Evolutionary conservation across 73 alveolate genomes (phyloP), one percentile per base, ranked within the genome.

Genomic region (Symbiodinium pilosum): DNA sequence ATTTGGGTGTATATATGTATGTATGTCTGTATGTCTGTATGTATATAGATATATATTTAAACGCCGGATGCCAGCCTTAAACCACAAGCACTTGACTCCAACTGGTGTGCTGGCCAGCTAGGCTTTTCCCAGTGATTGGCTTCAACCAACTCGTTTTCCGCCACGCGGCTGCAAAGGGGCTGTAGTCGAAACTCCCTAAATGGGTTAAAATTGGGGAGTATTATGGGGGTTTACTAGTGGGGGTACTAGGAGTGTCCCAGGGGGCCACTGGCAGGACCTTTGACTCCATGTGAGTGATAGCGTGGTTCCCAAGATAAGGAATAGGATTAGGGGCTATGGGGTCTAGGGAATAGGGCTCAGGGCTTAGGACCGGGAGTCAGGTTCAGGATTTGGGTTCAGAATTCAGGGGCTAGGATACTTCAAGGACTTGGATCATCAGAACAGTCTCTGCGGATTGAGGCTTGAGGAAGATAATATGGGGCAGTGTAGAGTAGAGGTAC

Each of bases 71-170:
- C n/a, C n/a, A n/a, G n/a, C n/a, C n/a, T n/a, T n/a, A n/a, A n/a
- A n/a, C n/a, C n/a, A n/a, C n/a, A n/a, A n/a, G n/a, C n/a, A n/a
- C n/a, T n/a, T n/a, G n/a, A n/a, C n/a, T n/a, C n/a, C n/a, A n/a
- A n/a, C n/a, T n/a, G n/a, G n/a, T n/a, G n/a, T n/a, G n/a, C n/a
- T n/a, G n/a, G n/a, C n/a, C 59, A 56, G n/a, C 2, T 8, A 64
- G 77, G 68, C 91, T 92, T 59, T 92, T 92, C 52, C 96, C 96
- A n/a, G 87, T 91, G 81, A 91, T 91, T 38, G 96, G 96, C 77
- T 81, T 91, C 54, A 91, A 91, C 75, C 83, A 91, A 38, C 47
- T 92, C 64, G 98, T 92, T 9, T 92, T 92, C 56, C 98, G 98
- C 83, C n/a, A 42, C 89, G 11, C 30, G 54, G 52, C 88, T 8